A percentile compares a stretch with the other conserved stretches of the same genome.
Evolutionary conservation across 345 rosid species (phyloP).

Genomic region (Arabis alpina): DNA sequence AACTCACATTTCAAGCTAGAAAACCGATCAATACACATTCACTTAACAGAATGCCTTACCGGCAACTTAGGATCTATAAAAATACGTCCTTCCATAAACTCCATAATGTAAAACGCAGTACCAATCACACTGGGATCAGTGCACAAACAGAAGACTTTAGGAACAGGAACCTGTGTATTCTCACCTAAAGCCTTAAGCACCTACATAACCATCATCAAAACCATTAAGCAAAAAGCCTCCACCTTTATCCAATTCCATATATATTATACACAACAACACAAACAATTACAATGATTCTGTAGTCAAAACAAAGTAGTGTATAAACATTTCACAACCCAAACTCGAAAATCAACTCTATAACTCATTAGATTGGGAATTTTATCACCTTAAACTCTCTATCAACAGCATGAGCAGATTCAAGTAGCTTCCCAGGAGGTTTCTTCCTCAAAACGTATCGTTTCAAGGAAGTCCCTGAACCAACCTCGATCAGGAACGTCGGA

Average conservation of each 20-base stretch:
- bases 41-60: constrained; percentile 43
- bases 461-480: constrained; percentile 49
- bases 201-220: constrained; percentile 43
- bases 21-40: background rate
- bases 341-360: background rate
- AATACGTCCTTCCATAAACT: constrained; percentile 88
- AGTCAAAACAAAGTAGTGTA: background rate
- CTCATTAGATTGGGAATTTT: too few species aligned
- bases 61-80: constrained; percentile 74
- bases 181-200: constrained; percentile 85
- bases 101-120: constrained; percentile 95
- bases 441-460: constrained; percentile 91
- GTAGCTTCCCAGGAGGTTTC: constrained; percentile 88
- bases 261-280: background rate
- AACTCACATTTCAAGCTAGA: constrained; percentile 12
- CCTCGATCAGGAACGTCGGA: constrained; percentile 80
- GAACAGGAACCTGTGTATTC: constrained; percentile 80
- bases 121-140: constrained; percentile 71
- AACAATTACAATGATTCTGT: background rate
- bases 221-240: constrained; percentile 18
- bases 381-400: constrained; percentile 82
- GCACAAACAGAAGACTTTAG: constrained; percentile 82
- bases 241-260: constrained; percentile 19
- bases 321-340: constrained; percentile 1
- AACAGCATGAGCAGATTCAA: constrained; percentile 90